phyloP scores from a whole-genome alignment of 108 stramenopile species.

The Parietichytrium sp. region DNA sequence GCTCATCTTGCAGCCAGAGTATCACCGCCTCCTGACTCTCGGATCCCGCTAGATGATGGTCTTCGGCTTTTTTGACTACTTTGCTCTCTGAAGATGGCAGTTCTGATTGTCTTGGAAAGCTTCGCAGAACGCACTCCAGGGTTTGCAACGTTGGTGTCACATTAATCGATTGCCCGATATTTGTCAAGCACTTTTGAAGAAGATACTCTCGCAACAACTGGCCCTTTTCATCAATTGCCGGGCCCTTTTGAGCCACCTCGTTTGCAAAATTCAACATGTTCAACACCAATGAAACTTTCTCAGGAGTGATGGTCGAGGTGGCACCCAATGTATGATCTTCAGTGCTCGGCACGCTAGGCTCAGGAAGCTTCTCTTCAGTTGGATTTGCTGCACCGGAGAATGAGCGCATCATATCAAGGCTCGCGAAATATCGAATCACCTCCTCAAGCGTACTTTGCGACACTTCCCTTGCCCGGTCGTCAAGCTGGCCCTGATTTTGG shows the following conservation, averaged over 20 bases:
- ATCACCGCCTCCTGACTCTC: constrained; percentile 13
- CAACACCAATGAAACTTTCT: not conserved
- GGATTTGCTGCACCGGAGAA: too few species aligned
- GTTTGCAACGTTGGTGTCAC: not conserved
- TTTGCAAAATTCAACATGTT: not conserved
- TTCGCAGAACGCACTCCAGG: not conserved
- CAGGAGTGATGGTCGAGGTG: too few species aligned
- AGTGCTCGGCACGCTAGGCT: too few species aligned
- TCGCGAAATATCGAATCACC: not conserved
- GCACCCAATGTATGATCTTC: too few species aligned
- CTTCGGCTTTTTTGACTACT: not conserved
- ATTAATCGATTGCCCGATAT: not conserved
- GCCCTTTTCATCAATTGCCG: not conserved
- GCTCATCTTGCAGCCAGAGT: not conserved
- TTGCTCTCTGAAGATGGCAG: too few species aligned
- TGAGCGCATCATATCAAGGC: not conserved
- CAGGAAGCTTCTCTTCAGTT: too few species aligned
- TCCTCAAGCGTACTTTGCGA: not conserved
- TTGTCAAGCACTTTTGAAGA: not conserved
- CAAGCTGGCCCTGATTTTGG: not conserved
- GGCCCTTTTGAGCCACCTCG: not conserved
- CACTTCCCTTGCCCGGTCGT: too few species aligned
- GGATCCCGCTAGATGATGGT: not conserved
- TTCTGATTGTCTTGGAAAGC: not conserved
- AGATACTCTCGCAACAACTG: not conserved